These are phyloP conservation scores for Zasmidium citrigriseum DNA, from an alignment of 2,329 filamentous ascomycete genomes.

Conservation along the genomic window DNA sequence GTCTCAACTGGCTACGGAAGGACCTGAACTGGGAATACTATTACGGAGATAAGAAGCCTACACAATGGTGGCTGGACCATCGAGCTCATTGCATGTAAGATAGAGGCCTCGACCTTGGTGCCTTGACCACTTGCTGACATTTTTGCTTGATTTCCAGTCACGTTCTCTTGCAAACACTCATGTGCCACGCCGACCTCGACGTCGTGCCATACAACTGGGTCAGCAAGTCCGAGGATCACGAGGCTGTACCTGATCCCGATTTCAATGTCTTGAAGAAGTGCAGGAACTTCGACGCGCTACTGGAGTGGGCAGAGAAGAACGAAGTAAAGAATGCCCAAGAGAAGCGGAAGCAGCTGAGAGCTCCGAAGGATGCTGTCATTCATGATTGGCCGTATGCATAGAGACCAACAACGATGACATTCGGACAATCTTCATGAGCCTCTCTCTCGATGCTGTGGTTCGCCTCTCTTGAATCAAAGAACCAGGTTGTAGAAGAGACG, in stretches of 20 bases:
- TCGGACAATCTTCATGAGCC: too few species aligned
- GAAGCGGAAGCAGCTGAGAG: neutral
- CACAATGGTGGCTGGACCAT: neutral
- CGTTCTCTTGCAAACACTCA: neutral
- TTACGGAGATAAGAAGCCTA: neutral
- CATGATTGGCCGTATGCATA: neutral
- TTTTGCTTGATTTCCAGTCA: too few species aligned
- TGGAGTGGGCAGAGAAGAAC: neutral
- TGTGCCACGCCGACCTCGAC: constrained; percentile 1
- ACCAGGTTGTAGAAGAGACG: too few species aligned
- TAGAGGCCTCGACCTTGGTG: too few species aligned
- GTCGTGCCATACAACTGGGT: neutral
- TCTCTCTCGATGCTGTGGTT: too few species aligned
- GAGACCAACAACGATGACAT: too few species aligned
- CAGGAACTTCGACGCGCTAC: neutral
- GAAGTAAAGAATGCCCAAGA: neutral
- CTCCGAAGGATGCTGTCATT: neutral
- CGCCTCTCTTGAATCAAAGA: too few species aligned
- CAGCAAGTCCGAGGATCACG: neutral
- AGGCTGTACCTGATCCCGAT: neutral
- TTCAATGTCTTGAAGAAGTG: constrained; percentile 3
- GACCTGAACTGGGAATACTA: constrained; percentile 2
- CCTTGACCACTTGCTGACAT: too few species aligned
- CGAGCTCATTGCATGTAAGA: constrained; percentile 1
- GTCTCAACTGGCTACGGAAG: constrained; percentile 7